Evolutionary conservation across 164 flowering plant genomes (phyloP), one percentile per base, ranked within the genome.

Genomic region (Amborella trichopoda): DNA sequence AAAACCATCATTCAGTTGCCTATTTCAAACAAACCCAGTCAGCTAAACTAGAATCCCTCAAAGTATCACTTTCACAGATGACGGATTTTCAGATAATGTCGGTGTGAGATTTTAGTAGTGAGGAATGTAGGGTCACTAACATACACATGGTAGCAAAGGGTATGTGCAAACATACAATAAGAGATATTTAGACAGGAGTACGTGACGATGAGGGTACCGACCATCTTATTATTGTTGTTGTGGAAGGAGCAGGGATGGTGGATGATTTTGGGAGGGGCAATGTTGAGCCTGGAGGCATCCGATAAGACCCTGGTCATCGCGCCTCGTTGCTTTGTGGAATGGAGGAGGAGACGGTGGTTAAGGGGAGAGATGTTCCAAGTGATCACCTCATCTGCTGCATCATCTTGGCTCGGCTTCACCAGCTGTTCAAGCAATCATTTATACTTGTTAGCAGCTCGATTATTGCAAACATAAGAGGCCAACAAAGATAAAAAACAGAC

Each of bases 351-450:
- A 21, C 82, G 75, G 59, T 87, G 81, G 53, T 81, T 82, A 13
- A 91, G 78, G 0, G 99, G 99, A 33, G 99, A 84, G 40, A 91
- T 78, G 69, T 61, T 91, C 99, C 99, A 91, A 18, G 94, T 84
- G n/a, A n/a, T n/a, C 37, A 91, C 65, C 63, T 84, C 95, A 37
- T 91, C 94, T 13, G 74, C 80, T 30, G 83, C 93, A 63, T 91
- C 99, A 66, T 87, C 90, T 59, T 91, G 99, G 62, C 90, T 91
- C 56, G 80, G 95, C 71, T 83, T 76, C 49, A 91, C 80, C 61
- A 87, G 64, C 96, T 91, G 56, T n/a, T n/a, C n/a, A n/a, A n/a
- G n/a, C n/a, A n/a, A n/a, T n/a, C n/a, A n/a, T n/a, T n/a, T n/a
- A n/a, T n/a, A n/a, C n/a, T n/a, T n/a, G n/a, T n/a, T n/a, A n/a